Conservation (phyloP, 1,284 basidiomycete genomes). For the Somion occarium region DNA sequence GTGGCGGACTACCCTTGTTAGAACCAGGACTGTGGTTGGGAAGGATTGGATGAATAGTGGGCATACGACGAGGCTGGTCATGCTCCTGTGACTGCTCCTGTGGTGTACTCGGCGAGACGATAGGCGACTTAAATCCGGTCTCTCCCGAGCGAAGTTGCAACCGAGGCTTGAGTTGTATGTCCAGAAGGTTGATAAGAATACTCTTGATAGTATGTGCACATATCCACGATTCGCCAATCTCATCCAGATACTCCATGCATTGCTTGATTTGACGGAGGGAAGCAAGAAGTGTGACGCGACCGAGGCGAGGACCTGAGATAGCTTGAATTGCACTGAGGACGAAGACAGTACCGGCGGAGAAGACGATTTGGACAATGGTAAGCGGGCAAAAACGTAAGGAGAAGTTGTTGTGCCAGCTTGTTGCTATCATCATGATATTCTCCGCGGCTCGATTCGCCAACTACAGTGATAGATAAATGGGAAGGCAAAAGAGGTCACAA, state of each 20-base stretch:
- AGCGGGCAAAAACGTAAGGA: constrained; percentile 58
- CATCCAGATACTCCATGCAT: constrained; percentile 44
- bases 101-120: neutral
- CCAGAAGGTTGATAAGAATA: constrained; percentile 32
- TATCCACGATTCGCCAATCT: constrained; percentile 47
- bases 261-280: constrained; percentile 39
- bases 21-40: neutral
- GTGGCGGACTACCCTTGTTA: neutral
- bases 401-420: constrained; percentile 53
- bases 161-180: constrained; percentile 28
- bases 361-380: constrained; percentile 59
- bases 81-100: neutral
- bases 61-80: too few species aligned
- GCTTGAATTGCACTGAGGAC: constrained; percentile 55
- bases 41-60: neutral
- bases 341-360: constrained; percentile 62
- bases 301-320: constrained; percentile 33
- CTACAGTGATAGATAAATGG: constrained; percentile 26
- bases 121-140: constrained; percentile 11
- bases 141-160: constrained; percentile 25
- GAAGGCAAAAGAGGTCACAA: neutral
- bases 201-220: constrained; percentile 44
- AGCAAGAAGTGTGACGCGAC: constrained; percentile 25
- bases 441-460: constrained; percentile 62
- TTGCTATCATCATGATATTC: constrained; percentile 56